Base-by-base conservation (phyloP, 768 basidiomycete genomes). In the Gymnopilus junonius region DNA sequence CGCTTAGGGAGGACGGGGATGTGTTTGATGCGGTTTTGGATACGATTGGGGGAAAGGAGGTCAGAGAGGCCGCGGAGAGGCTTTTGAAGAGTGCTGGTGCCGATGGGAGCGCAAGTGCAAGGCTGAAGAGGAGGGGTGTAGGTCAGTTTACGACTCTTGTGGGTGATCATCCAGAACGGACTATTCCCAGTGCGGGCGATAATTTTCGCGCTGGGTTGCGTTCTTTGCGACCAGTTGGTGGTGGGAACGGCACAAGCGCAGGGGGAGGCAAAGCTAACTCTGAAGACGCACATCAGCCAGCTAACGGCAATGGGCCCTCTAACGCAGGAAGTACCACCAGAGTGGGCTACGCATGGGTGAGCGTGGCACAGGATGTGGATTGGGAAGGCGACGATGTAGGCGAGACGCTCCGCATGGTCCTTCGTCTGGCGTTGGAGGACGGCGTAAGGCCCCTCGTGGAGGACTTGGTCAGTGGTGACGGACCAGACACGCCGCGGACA, bases 311-410 rank as follows among this genome's bases (percentile, higher is more conserved):
- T 15, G 32, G 48, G 12, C 17, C 61, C 23, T 63, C 45, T 57
- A 65, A 43, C 53, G 65, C 20, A 35, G 70, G 72, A 64, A 71
- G 75, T 46, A 66, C 75, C 20, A 73, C 78, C 54, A 79, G 80
- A 61, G 87, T 92, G 29, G 87, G 87, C 50, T 94, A 94, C 73
- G 86, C 89, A 20, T 95, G 93, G 92, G 85, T 94, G n/a, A 88
- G 85, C 70, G 78, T 87, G 39, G 86, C 87, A 35, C 90, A 91
- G 63, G 93, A 94, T 71, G 86, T 94, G 31, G 93, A 94, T 73
- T 89, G 87, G 82, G 91, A 94, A 69, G 93, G 93, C 27, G 83
- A 87, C 60, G 89, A 93, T 72, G 83, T 94, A 57, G 79, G 86
- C 6, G 81, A 82, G 61, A 82, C 76, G 48, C 66, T 86, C 54